Conservation (phyloP, 192 early-diverging fungal species). For the Diversispora eburnea region DNA sequence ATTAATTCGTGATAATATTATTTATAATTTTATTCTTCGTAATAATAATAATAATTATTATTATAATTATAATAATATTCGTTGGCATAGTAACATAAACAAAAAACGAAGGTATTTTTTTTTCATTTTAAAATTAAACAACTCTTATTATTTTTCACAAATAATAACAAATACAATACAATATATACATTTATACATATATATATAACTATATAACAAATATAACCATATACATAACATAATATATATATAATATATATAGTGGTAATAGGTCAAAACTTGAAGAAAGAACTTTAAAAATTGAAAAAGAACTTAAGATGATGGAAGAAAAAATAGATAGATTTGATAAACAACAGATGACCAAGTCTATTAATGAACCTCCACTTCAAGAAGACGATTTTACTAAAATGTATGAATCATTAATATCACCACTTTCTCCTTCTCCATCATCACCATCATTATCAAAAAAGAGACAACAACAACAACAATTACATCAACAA, state of each 20-base stretch:
- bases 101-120: background rate
- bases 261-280: background rate
- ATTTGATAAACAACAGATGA: conserved; percentile 1
- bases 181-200: no score
- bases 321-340: background rate
- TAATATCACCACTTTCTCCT: background rate
- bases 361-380: background rate
- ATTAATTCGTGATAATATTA: no score
- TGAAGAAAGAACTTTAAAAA: background rate
- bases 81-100: background rate
- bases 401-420: background rate
- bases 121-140: background rate
- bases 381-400: background rate
- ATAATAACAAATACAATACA: no score
- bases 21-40: no score
- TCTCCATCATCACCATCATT: background rate
- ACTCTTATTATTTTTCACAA: background rate
- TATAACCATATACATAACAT: no score
- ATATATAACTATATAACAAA: no score
- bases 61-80: background rate
- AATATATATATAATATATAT: background rate
- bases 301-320: conserved; percentile 7
- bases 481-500: background rate
- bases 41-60: background rate
- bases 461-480: background rate